Base-by-base conservation (phyloP, 768 basidiomycete genomes). In the Russula vinacea region DNA sequence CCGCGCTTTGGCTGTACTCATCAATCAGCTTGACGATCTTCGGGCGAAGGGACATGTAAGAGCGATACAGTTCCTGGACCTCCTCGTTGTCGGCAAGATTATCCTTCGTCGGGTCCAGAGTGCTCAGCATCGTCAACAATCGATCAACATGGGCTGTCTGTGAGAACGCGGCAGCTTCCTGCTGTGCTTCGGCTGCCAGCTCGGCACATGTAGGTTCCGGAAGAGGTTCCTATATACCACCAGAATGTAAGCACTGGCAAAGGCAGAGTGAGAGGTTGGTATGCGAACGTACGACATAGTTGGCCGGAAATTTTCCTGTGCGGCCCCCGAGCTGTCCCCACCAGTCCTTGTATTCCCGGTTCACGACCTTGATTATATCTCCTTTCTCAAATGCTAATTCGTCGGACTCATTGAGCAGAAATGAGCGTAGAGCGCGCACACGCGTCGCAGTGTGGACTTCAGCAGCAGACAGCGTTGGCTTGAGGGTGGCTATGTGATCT, bases 21-120 rank as follows among this genome's bases (percentile, higher is more conserved):
- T 97, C 94, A 67, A 98, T 97, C 59, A 98, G 76, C 71, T 94
- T 94, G 66, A 97, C 94, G 67, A 98, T 96, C 80, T 94, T 95
- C 9, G 94, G 94, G 51, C 95, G 82, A 45, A 97, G 76, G 4
- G 87, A 82, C 87, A 98, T 94, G 70, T 89, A 88, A 26, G 87
- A 85, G 49, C 94, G 84, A 75, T 98, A 98, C 56, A 98, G 74
- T 74, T 97, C 94, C 88, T 95, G 76, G 5, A 69, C 67, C 51
- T 69, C 68, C 33, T 69, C 68, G 35, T 69, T 64, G 22, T 69
- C 68, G 17, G 68, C 68, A 29, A 67, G 45, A 40, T 14, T 64
- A 60, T 69, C 58, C 33, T 69, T 58, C 24, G 47, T 50, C 33
- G 57, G 59, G 42, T 59, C 37, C 49, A 59, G 39, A 22, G 64